A percentile compares a stretch with the other conserved stretches of the same genome.
Evolutionary conservation across 2,329 filamentous ascomycete species (phyloP).

Genomic region (Penicillium sp.): DNA sequence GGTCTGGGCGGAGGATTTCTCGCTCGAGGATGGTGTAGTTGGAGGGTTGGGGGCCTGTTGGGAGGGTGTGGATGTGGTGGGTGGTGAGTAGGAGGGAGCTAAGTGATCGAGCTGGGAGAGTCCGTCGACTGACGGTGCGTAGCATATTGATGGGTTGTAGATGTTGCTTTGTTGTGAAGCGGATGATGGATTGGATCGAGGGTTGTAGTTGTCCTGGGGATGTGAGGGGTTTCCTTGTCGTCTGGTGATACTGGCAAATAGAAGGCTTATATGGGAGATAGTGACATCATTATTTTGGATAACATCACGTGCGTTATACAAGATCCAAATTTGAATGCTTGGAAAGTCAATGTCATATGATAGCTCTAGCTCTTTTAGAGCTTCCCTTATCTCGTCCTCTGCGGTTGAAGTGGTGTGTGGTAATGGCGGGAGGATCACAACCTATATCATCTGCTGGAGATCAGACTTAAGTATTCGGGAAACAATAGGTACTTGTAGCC

Average conservation of each 20-base stretch:
- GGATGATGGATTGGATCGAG: neutral
- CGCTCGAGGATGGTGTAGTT: constrained; percentile 14
- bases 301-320: neutral
- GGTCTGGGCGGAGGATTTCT: constrained; percentile 22
- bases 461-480: neutral
- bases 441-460: neutral
- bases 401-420: neutral
- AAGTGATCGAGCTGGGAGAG: neutral
- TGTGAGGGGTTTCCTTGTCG: neutral
- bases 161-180: too few relatives aligned
- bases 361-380: neutral
- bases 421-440: neutral
- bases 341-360: neutral
- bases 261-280: neutral
- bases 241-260: neutral
- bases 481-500: neutral
- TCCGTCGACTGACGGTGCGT: neutral
- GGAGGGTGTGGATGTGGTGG: neutral
- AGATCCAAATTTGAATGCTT: neutral
- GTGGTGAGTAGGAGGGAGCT: neutral
- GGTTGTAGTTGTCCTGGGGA: neutral
- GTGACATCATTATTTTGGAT: constrained; percentile 13
- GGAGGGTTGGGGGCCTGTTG: neutral
- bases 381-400: neutral
- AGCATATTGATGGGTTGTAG: neutral